Evolutionary conservation across 768 basidiomycete species (phyloP), one percentile per base, ranked within the genome.

Genomic region (Rhizopogon vesiculosus): DNA sequence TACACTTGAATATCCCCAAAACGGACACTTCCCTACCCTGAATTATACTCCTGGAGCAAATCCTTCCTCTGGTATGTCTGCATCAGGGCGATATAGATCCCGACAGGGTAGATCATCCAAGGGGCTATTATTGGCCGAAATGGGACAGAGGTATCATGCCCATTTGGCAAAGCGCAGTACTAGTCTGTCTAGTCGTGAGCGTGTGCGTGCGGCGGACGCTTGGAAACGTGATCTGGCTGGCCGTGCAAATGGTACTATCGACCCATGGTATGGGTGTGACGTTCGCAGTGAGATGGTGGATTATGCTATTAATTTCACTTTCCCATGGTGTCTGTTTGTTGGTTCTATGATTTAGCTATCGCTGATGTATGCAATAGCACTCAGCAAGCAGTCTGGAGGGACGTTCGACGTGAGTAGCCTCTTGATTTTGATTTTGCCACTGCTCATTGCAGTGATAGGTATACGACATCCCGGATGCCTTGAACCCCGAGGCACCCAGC

Each of bases 221-320:
- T 67, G 68, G 63, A 86, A 82, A 63, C 73, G 81, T 46, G 76
- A 78, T 64, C 68, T 85, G 13, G 70, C 67, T 22, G 70, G 67
- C 28, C 72, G 80, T 33, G 67, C 79, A 1, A 83, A 82, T 58
- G 83, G 78, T 8, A 81, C 79, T 2, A 76, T 86, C 22, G 22
- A 22, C 22, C 22, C 22, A 22, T 22, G 22, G 22, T 22, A 22
- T 22, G 22, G 22, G 2, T 90, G 89, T 67, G 74, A 82, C 53
- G 64, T 89, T 10, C 76, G 80, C 45, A 79, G 84, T 55, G 81
- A 85, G 71, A 78, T 85, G 69, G 61, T 86, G 33, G 87, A 89
- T 68, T 89, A 89, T 59, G 85, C 87, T 15, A 51, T 82, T 56
- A 91, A 90, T 63, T 89, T 76, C 62, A 86, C 87, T 0, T 82